These are phyloP conservation scores for Plasmopara muralis DNA, from an alignment of 352 stramenopile genomes.

Conservation along the genomic window DNA sequence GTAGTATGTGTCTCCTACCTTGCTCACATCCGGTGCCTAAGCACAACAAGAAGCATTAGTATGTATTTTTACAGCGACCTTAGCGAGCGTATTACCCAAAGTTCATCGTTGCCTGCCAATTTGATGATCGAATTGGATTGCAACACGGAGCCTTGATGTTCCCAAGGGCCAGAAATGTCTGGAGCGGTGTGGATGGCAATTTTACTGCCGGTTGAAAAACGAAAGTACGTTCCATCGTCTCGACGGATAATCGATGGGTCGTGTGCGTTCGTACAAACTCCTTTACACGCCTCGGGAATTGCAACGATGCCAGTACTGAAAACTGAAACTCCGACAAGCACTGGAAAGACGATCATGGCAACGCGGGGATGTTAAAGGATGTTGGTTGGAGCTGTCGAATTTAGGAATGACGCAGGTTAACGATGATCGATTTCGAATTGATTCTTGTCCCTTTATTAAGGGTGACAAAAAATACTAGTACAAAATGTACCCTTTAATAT, in stretches of 20 bases:
- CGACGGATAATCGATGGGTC: constrained; percentile 47
- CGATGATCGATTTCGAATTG: neutral
- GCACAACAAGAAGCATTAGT: neutral
- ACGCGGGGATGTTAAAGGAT: neutral
- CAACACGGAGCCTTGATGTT: constrained; percentile 37
- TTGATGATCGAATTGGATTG: constrained; percentile 38
- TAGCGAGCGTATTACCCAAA: constrained; percentile 26
- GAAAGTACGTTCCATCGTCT: constrained; percentile 45
- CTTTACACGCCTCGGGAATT: constrained; percentile 18
- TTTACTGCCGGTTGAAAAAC: constrained; percentile 46
- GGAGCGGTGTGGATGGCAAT: constrained; percentile 43
- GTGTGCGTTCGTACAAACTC: constrained; percentile 35
- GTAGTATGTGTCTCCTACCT: constrained; percentile 46
- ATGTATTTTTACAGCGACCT: neutral
- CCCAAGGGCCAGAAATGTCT: constrained; percentile 34
- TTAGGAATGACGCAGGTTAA: neutral
- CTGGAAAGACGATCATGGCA: neutral
- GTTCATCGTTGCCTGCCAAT: constrained; percentile 35
- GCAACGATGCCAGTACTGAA: constrained; percentile 14
- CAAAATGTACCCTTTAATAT: too few species aligned
- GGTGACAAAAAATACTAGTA: too few species aligned
- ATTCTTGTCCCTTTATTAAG: too few species aligned
- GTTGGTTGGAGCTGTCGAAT: neutral
- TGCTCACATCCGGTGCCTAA: constrained; percentile 37
- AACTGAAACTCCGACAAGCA: constrained; percentile 8